Evolutionary conservation across 306 rosid genomes (phyloP).

Genomic region (Leucaena leucocephala): DNA sequence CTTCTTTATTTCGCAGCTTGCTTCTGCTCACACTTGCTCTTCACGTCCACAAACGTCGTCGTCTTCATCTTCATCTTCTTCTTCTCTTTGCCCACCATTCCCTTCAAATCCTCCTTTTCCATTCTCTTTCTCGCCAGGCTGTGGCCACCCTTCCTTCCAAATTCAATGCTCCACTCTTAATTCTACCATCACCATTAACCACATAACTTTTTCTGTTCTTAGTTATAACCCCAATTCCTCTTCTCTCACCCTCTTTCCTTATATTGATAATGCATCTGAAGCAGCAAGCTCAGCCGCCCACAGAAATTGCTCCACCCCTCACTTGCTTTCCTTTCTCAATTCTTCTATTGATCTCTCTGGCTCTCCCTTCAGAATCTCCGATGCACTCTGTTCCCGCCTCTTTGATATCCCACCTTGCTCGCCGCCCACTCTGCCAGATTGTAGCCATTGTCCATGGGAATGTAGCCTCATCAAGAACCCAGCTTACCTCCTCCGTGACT

Average conservation of each 20-base stretch:
- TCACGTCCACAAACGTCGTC: slow-evolving; percentile 15
- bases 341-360: slow-evolving; percentile 59
- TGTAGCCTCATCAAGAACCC: slow-evolving; percentile 76
- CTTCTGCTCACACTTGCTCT: slow-evolving; percentile 43
- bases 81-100: slow-evolving; percentile 65
- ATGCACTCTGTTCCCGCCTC: slow-evolving; percentile 67
- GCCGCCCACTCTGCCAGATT: slow-evolving; percentile 55
- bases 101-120: slow-evolving; percentile 60
- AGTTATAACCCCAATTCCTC: slow-evolving; percentile 60
- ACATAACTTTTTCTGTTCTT: slow-evolving; percentile 64
- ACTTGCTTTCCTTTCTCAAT: slow-evolving; percentile 50
- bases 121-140: slow-evolving; percentile 69
- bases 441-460: slow-evolving; percentile 76
- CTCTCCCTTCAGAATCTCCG: slow-evolving; percentile 68
- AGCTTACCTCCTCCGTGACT: slow-evolving; percentile 46
- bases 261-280: not conserved
- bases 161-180: slow-evolving; percentile 55
- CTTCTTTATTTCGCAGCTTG: not conserved
- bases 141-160: slow-evolving; percentile 94
- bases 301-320: slow-evolving; percentile 39
- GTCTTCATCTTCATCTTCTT: not conserved
- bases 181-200: slow-evolving; percentile 66
- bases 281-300: not conserved
- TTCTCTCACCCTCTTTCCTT: slow-evolving; percentile 63
- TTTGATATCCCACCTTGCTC: slow-evolving; percentile 64